Percentiles rank a stretch among this genome's conserved stretches.
Conservation (phyloP, 257 asterid species). For the Ilex aquifolium region DNA sequence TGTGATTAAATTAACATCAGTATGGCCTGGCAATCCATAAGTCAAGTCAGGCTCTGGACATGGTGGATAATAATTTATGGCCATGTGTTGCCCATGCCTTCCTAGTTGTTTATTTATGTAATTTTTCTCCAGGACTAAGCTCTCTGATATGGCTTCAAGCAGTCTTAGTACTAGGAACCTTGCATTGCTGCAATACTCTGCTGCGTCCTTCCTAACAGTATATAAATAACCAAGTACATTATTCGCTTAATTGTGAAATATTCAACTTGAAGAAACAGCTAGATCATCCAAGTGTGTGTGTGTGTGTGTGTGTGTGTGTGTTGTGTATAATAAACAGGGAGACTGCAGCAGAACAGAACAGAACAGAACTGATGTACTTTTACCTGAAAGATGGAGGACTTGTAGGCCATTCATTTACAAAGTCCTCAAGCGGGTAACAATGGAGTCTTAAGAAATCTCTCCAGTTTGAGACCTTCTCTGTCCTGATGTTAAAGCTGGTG, state of each 20-base stretch:
- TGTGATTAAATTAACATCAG: no score
- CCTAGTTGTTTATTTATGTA: neutral
- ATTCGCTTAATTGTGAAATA: neutral
- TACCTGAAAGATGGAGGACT: neutral
- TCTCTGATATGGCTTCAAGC: slow-evolving; percentile 1
- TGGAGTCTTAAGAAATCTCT: slow-evolving; percentile 1
- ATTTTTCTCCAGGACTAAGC: neutral
- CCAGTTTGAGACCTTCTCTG: neutral
- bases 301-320: no score
- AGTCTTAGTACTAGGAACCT: neutral
- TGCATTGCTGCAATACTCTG: neutral
- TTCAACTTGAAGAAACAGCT: neutral
- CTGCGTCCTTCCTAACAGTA: neutral
- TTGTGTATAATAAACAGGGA: neutral
- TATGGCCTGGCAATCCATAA: no score
- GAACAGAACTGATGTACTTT: neutral
- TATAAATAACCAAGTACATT: neutral
- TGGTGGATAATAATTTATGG: neutral
- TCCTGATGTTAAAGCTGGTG: neutral
- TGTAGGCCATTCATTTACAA: neutral
- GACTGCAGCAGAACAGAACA: no score
- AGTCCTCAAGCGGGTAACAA: neutral
- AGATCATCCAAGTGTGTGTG: neutral
- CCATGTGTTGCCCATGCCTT: neutral
- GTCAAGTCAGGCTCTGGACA: no score